Evolutionary conservation across 192 early-diverging fungal species (phyloP).

Genomic region (Obelidium mucronatum): DNA sequence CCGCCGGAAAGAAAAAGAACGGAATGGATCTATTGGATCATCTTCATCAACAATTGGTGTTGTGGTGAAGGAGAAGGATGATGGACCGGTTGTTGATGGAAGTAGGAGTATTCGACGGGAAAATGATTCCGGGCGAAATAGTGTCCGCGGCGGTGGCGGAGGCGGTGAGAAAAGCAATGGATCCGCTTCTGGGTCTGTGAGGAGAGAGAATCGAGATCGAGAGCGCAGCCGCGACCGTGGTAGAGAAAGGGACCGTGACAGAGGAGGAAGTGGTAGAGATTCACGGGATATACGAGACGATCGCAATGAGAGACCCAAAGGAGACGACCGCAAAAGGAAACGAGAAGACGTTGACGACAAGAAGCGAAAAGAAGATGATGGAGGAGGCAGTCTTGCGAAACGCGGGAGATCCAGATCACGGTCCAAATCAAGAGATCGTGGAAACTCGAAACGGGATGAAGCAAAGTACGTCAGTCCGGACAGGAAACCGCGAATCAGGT

Average conservation of each 20-base stretch:
- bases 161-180: neutral
- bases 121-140: neutral
- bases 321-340: neutral
- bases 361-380: neutral
- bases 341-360: neutral
- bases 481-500: neutral
- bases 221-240: neutral
- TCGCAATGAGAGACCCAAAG: neutral
- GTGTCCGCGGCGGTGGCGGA: neutral
- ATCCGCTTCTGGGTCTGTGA: neutral
- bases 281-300: neutral
- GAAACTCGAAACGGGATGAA: neutral
- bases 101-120: neutral
- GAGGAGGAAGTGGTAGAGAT: neutral
- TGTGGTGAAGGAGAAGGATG: neutral
- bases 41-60: too few species aligned
- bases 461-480: slow-evolving; percentile 4
- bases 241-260: neutral
- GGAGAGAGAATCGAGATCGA: neutral
- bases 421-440: neutral
- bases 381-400: neutral
- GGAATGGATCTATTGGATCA: neutral
- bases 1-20: neutral
- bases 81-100: too few species aligned
- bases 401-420: neutral